Percentiles rank a stretch among this genome's conserved stretches.
Conservation (phyloP, 179 eudicot species). For the Corrigiola litoralis region DNA sequence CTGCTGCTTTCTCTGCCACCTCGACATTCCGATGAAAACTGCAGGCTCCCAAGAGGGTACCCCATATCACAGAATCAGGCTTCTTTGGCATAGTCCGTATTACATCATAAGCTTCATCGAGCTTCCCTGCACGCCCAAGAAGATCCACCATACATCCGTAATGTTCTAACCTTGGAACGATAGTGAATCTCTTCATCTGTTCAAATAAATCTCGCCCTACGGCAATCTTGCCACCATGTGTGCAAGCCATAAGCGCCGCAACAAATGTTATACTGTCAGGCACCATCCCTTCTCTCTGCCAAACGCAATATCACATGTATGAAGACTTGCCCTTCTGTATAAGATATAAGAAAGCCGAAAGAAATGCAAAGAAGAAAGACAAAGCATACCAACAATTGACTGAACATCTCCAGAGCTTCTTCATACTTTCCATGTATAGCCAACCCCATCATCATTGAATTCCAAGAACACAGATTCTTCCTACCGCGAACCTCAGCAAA, state of each 20-base stretch:
- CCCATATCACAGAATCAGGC: conserved; percentile 67
- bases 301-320: conserved; percentile 4
- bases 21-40: conserved; percentile 56
- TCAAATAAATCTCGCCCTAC: conserved; percentile 46
- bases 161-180: conserved; percentile 54
- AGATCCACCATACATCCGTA: conserved; percentile 78
- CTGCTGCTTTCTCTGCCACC: conserved; percentile 58
- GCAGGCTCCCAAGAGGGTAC: conserved; percentile 63
- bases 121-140: conserved; percentile 55
- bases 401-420: conserved; percentile 45
- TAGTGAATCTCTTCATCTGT: conserved; percentile 35
- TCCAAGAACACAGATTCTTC: conserved; percentile 64
- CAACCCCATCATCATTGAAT: conserved; percentile 67
- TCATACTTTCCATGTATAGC: conserved; percentile 52
- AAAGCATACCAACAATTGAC: conserved; percentile 45
- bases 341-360: background rate
- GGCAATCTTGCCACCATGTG: conserved; percentile 54
- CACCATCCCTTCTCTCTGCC: conserved; percentile 36
- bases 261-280: conserved; percentile 67
- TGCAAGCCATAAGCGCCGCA: conserved; percentile 58
- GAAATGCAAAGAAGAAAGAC: background rate
- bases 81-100: conserved; percentile 52
- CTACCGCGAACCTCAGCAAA: conserved; percentile 45
- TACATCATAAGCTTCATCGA: conserved; percentile 50
- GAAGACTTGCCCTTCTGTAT: background rate